These are phyloP conservation scores for Eimeria tenella DNA, from an alignment of 169 alveolate species.

Conservation along the genomic window DNA sequence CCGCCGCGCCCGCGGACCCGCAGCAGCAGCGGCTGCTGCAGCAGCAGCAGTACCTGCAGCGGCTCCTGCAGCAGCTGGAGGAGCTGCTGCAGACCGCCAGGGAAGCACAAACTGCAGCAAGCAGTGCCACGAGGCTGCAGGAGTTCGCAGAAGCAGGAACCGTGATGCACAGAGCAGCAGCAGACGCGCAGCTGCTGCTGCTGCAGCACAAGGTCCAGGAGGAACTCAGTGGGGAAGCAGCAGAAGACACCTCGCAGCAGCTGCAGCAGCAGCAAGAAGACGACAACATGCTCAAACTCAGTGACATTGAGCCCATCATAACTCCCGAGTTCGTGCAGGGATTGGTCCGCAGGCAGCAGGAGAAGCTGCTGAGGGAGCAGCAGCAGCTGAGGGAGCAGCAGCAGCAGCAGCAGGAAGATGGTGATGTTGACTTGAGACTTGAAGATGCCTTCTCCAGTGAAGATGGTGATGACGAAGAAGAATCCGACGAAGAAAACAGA, in stretches of 20 bases:
- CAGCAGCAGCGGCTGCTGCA: not conserved
- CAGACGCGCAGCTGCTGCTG: too few species aligned
- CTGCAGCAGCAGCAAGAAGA: not conserved
- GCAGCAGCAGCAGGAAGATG: not conserved
- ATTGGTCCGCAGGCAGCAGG: not conserved
- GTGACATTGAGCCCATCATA: too few species aligned
- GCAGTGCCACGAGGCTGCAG: too few species aligned
- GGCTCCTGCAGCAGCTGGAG: not conserved
- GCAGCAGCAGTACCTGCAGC: too few species aligned
- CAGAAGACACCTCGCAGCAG: not conserved
- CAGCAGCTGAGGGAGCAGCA: not conserved
- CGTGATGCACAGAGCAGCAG: too few species aligned
- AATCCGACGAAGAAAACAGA: not conserved
- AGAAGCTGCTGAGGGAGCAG: not conserved
- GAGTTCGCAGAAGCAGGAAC: too few species aligned
- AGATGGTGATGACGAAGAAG: not conserved
- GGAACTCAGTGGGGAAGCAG: not conserved
- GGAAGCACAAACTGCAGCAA: too few species aligned
- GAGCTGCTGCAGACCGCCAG: not conserved
- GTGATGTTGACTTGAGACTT: too few species aligned
- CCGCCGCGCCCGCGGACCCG: too few species aligned
- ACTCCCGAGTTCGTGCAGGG: too few species aligned
- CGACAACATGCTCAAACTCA: not conserved
- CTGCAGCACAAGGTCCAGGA: too few species aligned
- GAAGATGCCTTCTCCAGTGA: not conserved